phyloP scores from a whole-genome alignment of 495 filamentous ascomycete species.

The Tuber aestivum region DNA sequence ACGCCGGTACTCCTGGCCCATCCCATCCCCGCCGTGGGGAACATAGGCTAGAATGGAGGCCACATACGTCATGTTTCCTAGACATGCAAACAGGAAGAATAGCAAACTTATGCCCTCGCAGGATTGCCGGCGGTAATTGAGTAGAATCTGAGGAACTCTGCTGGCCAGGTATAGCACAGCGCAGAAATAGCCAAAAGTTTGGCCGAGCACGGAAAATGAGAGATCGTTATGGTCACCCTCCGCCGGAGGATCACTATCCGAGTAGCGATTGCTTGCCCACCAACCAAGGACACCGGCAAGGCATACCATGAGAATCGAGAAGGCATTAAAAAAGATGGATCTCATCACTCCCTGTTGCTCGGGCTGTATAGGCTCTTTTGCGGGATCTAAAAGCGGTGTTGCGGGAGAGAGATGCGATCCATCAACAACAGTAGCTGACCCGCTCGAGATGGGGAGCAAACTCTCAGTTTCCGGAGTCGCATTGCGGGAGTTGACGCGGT shows the following conservation, averaged over 20 bases:
- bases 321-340: constrained; percentile 61
- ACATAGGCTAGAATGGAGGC: constrained; percentile 84
- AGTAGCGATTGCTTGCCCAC: constrained; percentile 56
- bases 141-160: constrained; percentile 76
- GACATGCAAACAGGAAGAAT: constrained; percentile 94
- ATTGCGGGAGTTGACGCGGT: constrained; percentile 58
- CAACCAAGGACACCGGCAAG: constrained; percentile 76
- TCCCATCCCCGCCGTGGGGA: constrained; percentile 55
- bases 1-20: constrained; percentile 55
- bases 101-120: constrained; percentile 86
- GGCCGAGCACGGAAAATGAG: constrained; percentile 66
- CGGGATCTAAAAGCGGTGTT: constrained; percentile 57
- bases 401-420: constrained; percentile 66
- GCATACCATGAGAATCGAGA: constrained; percentile 70
- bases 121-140: constrained; percentile 82
- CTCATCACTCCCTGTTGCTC: constrained; percentile 48
- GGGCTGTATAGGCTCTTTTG: constrained; percentile 25
- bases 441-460: background rate
- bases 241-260: constrained; percentile 21
- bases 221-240: constrained; percentile 44
- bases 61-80: constrained; percentile 90
- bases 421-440: background rate
- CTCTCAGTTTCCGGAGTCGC: constrained; percentile 8
- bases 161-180: constrained; percentile 83
- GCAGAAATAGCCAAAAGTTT: constrained; percentile 79